A percentile compares a stretch with the other conserved stretches of the same genome.
Conservation (phyloP, 1,139 yeast species). For the Scheffersomyces titani region DNA sequence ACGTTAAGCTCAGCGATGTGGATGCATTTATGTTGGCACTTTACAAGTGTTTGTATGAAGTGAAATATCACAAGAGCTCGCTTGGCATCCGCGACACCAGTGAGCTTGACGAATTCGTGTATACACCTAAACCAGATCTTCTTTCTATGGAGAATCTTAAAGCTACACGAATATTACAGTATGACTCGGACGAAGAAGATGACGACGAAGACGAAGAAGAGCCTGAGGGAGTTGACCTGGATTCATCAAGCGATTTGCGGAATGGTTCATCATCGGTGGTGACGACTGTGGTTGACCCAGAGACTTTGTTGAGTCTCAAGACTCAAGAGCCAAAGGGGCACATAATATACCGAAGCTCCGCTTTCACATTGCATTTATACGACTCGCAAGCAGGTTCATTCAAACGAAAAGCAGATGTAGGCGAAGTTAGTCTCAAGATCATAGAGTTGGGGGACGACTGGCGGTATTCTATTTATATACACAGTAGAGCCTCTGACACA, state of each 20-base stretch:
- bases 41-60: conserved; percentile 73
- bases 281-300: conserved; percentile 2
- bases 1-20: conserved; percentile 56
- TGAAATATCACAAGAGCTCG: conserved; percentile 65
- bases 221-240: conserved; percentile 6
- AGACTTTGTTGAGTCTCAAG: conserved; percentile 1
- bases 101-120: conserved; percentile 60
- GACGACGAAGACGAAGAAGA: conserved; percentile 9
- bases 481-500: conserved; percentile 7
- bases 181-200: conserved; percentile 11
- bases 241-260: conserved; percentile 3
- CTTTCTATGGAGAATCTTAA: conserved; percentile 26
- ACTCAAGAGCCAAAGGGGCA: conserved; percentile 10
- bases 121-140: conserved; percentile 27
- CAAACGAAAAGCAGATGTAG: conserved; percentile 34
- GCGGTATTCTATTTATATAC: conserved; percentile 54
- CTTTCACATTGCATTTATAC: conserved; percentile 48
- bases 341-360: conserved; percentile 12
- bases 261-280: conserved; percentile 6
- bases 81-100: conserved; percentile 38
- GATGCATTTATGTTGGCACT: conserved; percentile 66
- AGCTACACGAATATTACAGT: neutral
- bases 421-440: conserved; percentile 29
- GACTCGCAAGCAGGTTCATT: conserved; percentile 58
- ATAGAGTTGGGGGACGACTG: conserved; percentile 48